Evolutionary conservation across 2,329 filamentous ascomycete genomes (phyloP), one percentile per base, ranked within the genome.

Genomic region (Colletotrichum viniferum): DNA sequence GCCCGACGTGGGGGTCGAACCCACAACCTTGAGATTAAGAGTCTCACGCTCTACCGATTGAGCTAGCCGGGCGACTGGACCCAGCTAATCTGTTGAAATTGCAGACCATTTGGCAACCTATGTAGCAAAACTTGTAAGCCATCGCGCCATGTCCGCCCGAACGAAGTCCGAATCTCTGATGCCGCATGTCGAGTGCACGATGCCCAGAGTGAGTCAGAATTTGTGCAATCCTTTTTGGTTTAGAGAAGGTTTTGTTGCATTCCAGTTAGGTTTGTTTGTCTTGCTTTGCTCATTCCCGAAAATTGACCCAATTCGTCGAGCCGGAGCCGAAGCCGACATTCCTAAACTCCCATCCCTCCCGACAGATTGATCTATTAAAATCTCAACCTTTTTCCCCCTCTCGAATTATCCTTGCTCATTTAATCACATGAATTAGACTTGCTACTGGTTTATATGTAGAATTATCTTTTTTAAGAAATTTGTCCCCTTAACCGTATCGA

Each of bases 21-120:
- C 76, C 76, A 68, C 73, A 77, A 76, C 76, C 76, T 77, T 77
- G 73, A 77, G 76, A 77, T 77, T 90, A 90, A 90, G 91, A 93
- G 91, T 92, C 91, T 92, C 88, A 93, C 91, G 91, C 91, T 93
- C 91, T 93, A 92, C 90, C 90, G 90, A 92, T 92, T 92, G 90
- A 92, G 90, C 90, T 92, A 92, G 87, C 88, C 58, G 58, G 58
- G 58, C 58, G 30, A 62, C 30, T 36, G 58, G 58, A 62, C 58
- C 58, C 58, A 62, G 58, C 58, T 62, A 12, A 2, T 4, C 4
- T 36, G 30, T 24, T 62, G 58, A 3, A 0, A 0, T 6, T 2
- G 2, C 0, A 0, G 16, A 2, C 30, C n/a, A 3, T 34, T 21
- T 13, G 28, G 9, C 30, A n/a, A 2, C 2, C 5, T 24, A 62